These are phyloP conservation scores for Pogostemon cablin DNA, from an alignment of 257 asterid species.

Conservation along the genomic window DNA sequence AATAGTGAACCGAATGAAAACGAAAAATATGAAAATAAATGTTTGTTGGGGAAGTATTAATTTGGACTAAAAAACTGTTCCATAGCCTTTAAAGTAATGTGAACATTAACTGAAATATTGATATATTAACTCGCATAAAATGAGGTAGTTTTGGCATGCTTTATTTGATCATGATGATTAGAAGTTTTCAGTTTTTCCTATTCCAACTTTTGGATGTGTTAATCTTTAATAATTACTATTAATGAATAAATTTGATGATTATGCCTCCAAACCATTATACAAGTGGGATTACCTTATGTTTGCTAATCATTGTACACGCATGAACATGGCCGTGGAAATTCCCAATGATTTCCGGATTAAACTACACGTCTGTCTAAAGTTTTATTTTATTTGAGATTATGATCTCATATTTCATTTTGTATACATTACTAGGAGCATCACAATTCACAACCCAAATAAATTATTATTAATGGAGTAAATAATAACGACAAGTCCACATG, in stretches of 20 bases:
- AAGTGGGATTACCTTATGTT: constrained; percentile 14
- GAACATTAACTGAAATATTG: no score
- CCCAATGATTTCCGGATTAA: constrained; percentile 4
- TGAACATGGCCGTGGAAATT: neutral
- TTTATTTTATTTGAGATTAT: neutral
- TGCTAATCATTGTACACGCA: neutral
- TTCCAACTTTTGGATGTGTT: constrained; percentile 30
- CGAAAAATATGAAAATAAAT: no score
- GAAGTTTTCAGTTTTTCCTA: constrained; percentile 42
- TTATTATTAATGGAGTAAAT: no score
- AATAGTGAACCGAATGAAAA: no score
- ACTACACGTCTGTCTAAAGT: neutral
- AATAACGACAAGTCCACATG: no score
- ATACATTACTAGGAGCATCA: no score
- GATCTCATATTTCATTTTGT: no score
- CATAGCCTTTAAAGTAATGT: no score
- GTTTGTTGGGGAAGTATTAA: no score
- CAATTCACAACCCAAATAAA: no score
- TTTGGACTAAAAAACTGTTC: no score
- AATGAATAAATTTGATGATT: constrained; percentile 17
- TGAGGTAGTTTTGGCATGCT: neutral
- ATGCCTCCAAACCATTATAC: constrained; percentile 25
- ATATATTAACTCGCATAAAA: neutral
- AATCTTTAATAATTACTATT: neutral
- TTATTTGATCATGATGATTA: constrained; percentile 35